A percentile compares a stretch with the other conserved stretches of the same genome.
These are phyloP conservation scores for Atalantia buxifolia DNA, from an alignment of 345 rosid genomes.

Conservation along the genomic window DNA sequence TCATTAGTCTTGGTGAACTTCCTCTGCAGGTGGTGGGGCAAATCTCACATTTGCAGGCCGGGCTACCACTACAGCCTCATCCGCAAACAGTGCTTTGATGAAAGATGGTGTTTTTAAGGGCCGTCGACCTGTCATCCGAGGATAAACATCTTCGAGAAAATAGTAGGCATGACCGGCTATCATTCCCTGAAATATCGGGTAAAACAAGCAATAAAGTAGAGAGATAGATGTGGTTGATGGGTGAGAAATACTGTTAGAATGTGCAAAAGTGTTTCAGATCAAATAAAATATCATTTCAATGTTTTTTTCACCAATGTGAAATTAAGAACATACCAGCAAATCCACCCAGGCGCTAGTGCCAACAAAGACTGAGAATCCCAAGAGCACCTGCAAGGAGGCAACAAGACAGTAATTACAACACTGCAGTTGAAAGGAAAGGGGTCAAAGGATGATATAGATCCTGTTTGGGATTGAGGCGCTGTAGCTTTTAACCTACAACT, in stretches of 20 bases:
- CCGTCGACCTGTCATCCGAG: conserved; percentile 72
- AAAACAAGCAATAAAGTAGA: neutral
- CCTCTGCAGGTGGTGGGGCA: conserved; percentile 69
- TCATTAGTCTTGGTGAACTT: conserved; percentile 59
- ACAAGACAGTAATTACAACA: neutral
- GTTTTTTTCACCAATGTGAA: neutral
- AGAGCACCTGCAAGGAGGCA: conserved; percentile 59
- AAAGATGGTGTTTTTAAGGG: conserved; percentile 83
- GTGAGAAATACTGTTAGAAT: neutral
- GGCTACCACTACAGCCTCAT: conserved; percentile 76
- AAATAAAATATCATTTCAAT: neutral
- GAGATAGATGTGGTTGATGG: neutral
- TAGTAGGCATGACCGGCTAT: conserved; percentile 98
- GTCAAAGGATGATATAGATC: neutral
- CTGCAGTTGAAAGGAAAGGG: neutral
- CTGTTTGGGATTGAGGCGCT: too few relatives aligned
- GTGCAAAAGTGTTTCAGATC: neutral
- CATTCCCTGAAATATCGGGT: conserved; percentile 67
- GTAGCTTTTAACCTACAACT: too few relatives aligned
- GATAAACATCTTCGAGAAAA: conserved; percentile 91
- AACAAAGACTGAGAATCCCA: conserved; percentile 93
- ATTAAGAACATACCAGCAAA: conserved; percentile 54
- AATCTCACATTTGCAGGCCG: conserved; percentile 76
- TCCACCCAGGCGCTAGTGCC: conserved; percentile 98
- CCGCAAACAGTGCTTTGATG: conserved; percentile 77